phyloP scores from a whole-genome alignment of 768 basidiomycete species.

The Leccinum olivaceopallidum region DNA sequence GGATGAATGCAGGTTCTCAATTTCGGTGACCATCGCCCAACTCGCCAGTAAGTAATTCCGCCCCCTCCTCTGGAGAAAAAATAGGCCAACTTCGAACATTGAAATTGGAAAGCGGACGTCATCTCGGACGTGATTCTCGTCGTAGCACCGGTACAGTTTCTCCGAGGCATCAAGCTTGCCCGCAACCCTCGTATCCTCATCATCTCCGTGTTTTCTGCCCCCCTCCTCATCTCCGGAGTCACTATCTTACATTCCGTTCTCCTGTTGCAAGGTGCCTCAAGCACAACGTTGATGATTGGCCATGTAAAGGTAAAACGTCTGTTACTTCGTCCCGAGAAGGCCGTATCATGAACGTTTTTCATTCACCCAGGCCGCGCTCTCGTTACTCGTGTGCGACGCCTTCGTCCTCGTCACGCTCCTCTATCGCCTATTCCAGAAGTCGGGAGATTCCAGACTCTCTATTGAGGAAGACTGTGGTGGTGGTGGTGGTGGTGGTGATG shows the following conservation, averaged over 20 bases:
- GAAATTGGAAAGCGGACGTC: constrained; percentile 19
- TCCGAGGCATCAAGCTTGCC: constrained; percentile 19
- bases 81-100: background rate
- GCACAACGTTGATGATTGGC: constrained; percentile 16
- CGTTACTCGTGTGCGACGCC: constrained; percentile 23
- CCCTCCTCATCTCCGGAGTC: constrained; percentile 20
- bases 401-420: constrained; percentile 21
- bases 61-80: background rate
- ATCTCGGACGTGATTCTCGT: constrained; percentile 26
- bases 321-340: background rate
- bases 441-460: background rate
- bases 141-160: constrained; percentile 11
- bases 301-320: constrained; percentile 24
- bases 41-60: constrained; percentile 26
- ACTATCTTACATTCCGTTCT: constrained; percentile 27
- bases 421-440: constrained; percentile 14
- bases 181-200: constrained; percentile 22
- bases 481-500: no score
- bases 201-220: constrained; percentile 22
- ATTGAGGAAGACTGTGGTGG: background rate
- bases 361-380: constrained; percentile 16
- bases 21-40: constrained; percentile 17
- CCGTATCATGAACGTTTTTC: background rate
- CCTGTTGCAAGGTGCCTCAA: constrained; percentile 12
- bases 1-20: constrained; percentile 1